Base-by-base conservation (phyloP, 2,329 filamentous ascomycete species). In the Lithohypha guttulata region DNA sequence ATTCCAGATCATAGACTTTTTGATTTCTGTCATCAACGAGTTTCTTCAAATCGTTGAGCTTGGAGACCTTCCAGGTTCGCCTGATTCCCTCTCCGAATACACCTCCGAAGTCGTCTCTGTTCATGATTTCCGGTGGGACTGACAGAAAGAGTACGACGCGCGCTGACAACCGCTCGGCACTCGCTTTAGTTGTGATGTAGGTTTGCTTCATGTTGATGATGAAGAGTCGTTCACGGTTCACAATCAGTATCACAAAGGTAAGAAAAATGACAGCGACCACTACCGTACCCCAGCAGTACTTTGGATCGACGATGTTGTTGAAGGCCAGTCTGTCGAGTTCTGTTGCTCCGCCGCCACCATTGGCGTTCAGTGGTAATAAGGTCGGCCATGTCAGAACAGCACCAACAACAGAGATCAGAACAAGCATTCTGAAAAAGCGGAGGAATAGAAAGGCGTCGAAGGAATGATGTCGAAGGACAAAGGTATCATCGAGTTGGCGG, bases 381-480 rank as follows among this genome's bases (percentile, higher is more conserved):
- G 95, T 70, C 0, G 91, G 89, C 81, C 84, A 94, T 18, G 84
- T 85, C 44, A 95, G 79, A 48, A 75, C 64, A 53, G 81, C 84
- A 34, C 91, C 91, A 4, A 84, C 78, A 21, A 93, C 72, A 58
- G 81, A 89, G 45, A 89, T 80, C 41, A 81, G 71, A 44, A 80
- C 77, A 29, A 83, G 66, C 34, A 91, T 81, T 49, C 84, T 79
- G 43, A 96, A 64, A 52, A 89, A 93, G 14, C 89, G 84, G 17
- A 96, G 69, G 59, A 93, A 94, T 29, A 96, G 78, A 61, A 87
- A 96, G 14, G 82, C 83, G 58, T 96, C 89, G 39, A 96, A 72
- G 1, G 86, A 93, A 49, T 86, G 84, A 63, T 93, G 84, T 51
- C 91, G 84, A 4, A 96, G 75, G n/a, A 87, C 75, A 55, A 84